Base-by-base conservation (phyloP, 352 stramenopile species). In the Phytopythium sindhum region DNA sequence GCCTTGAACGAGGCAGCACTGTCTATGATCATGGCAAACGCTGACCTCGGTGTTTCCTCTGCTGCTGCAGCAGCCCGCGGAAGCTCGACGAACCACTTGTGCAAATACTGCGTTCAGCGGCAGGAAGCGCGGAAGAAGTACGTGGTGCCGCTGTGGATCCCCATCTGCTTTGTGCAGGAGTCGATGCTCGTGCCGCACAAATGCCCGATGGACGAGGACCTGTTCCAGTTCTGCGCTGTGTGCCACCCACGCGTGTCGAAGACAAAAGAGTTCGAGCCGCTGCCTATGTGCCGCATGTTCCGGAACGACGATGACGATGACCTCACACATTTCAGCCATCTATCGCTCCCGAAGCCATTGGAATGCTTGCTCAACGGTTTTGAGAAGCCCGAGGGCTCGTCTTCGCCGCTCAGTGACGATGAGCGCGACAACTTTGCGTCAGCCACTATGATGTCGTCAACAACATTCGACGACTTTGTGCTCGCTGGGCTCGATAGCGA, bases 271-370 rank as follows among this genome's bases (percentile, higher is more conserved):
- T 93, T 93, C 57, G 84, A 89, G 57, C 82, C 84, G 21, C 53
- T 91, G 56, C 84, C 84, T 5, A 89, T 91, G 77, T 93, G 77
- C 51, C 81, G 80, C 15, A 89, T 93, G 84, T 91, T 93, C 47
- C 78, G 62, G 51, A 72, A 70, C 17, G 60, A 72, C 2, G 41
- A 61, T 17, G 70, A 88, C 56, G 77, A 62, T 33, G 42, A 72
- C 60, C 64, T 75, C 65, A 68, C 69, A 1, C 62, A 77, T 62
- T 77, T 78, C 39, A 59, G 61, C 41, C 68, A 74, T 48, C 39
- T 71, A 9, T 76, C 72, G n/a, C 72, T 91, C 0, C 84, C 84
- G 0, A 88, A 84, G 60, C 84, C 84, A 0, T 68, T 93, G 8
- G 81, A 90, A 57, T 72, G 70, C 29, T 72, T 93, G 24, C 62